Percentiles rank a stretch among this genome's conserved stretches.
Conservation (phyloP, 192 early-diverging fungal genomes). For the Backusella luteola region DNA sequence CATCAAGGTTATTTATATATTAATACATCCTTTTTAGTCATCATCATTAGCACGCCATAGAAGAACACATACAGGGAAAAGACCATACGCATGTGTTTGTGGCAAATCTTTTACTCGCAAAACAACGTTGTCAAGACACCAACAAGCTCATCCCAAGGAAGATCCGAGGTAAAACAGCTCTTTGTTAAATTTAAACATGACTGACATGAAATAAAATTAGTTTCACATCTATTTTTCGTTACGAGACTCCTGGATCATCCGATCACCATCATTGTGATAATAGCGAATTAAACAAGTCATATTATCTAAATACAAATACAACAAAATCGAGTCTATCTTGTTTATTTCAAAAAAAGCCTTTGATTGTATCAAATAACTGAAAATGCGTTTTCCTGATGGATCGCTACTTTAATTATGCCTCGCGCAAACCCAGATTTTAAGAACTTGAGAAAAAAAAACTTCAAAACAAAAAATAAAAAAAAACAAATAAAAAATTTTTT, state of each 20-base stretch:
- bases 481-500: conserved; percentile 11
- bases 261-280: conserved; percentile 1
- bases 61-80: conserved; percentile 25
- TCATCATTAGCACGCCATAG: conserved; percentile 24
- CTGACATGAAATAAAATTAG: not conserved
- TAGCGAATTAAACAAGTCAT: conserved; percentile 14
- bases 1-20: not conserved
- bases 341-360: conserved; percentile 8
- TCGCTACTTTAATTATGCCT: not conserved
- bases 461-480: conserved; percentile 5
- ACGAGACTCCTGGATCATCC: conserved; percentile 10
- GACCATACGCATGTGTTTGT: conserved; percentile 51
- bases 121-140: conserved; percentile 63
- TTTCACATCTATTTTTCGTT: conserved; percentile 8
- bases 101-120: conserved; percentile 70
- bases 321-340: not conserved
- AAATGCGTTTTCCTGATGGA: not conserved
- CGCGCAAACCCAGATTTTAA: not conserved
- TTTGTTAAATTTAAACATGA: not conserved
- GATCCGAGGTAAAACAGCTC: not conserved
- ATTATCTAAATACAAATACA: not conserved
- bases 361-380: not conserved
- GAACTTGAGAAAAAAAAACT: not conserved
- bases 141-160: conserved; percentile 37
- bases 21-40: conserved; percentile 15